Conservation (phyloP, 2,329 filamentous ascomycete genomes). For the Chaetomium sp. region DNA sequence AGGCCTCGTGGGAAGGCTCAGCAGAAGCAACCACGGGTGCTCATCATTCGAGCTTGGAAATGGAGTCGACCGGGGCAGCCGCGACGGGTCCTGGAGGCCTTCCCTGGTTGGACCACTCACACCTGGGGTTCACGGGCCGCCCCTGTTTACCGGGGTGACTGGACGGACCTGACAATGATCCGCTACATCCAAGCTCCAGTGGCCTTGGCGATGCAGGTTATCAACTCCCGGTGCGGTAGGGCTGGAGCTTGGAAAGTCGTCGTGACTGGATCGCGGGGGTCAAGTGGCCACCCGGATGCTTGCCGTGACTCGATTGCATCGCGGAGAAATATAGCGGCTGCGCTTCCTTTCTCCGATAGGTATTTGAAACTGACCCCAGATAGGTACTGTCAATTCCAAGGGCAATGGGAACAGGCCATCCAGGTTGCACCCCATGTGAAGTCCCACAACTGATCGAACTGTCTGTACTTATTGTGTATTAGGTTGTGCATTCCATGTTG, state of each 20-base stretch:
- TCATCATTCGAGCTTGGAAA: conserved; percentile 5
- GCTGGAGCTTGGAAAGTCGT: conserved; percentile 26
- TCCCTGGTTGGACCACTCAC: conserved; percentile 11
- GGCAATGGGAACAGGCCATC: not conserved
- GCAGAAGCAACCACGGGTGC: conserved; percentile 4
- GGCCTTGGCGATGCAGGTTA: conserved; percentile 30
- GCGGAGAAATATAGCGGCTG: no score
- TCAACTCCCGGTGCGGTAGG: conserved; percentile 21
- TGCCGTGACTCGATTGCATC: conserved; percentile 3
- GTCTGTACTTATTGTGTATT: not conserved
- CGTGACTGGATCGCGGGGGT: conserved; percentile 24
- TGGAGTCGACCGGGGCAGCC: conserved; percentile 5
- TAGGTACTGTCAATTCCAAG: no score
- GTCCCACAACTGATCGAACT: not conserved
- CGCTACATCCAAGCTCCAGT: conserved; percentile 17
- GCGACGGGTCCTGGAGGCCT: conserved; percentile 12
- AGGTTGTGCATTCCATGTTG: no score
- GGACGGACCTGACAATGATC: conserved; percentile 26
- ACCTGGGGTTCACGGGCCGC: not conserved
- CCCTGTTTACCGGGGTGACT: conserved; percentile 6
- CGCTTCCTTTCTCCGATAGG: not conserved
- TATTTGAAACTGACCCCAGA: not conserved
- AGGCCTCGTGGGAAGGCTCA: conserved; percentile 22
- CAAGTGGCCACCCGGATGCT: conserved; percentile 24
- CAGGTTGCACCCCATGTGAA: not conserved